Base-by-base conservation (phyloP, 1,284 basidiomycete species). In the Ganoderma lingzhi region DNA sequence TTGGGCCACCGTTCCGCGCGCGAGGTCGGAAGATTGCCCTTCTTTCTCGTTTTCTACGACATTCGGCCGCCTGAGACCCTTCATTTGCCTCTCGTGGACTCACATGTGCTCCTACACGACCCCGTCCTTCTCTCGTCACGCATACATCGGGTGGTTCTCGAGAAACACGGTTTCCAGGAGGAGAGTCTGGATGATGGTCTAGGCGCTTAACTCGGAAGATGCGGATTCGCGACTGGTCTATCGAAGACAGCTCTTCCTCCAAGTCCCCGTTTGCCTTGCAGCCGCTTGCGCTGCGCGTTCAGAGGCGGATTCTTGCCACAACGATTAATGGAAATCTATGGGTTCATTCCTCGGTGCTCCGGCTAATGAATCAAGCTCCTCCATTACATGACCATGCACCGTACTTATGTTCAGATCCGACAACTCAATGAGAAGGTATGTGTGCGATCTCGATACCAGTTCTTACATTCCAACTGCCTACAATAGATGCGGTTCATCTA, bases 1-100 rank as follows among this genome's bases (percentile, higher is more conserved):
- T 72, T 73, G 70, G 74, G 71, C 74, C 76, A 75, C 69, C 73
- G 73, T 51, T 72, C 68, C 70, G 69, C 70, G 71, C 72, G 72
- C 72, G 51, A 70, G 64, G 55, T 62, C 63, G 69, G 75, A 76
- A 73, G 75, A 71, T 74, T 67, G 67, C 65, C 55, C 61, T 51
- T 70, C 44, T 39, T 56, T 60, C 65, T 58, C 66, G 55, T 41
- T 65, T 73, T 74, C 64, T n/a, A 42, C 61, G 41, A 56, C 32
- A 32, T 55, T 62, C 35, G 30, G 41, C 59, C 56, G 19, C 45
- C 45, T 42, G 58, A n/a, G 45, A 15, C 15, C 10, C 15, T 55
- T 14, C 32, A 63, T 39, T 39, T 15, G 9, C 44, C 35, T 53
- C 65, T 64, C 30, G 37, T 44, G 37, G 51, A 32, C 41, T 14